Percentiles rank a stretch among this genome's conserved stretches.
These are phyloP conservation scores for Capronia americana DNA, from an alignment of 2,329 filamentous ascomycete species.

Conservation along the genomic window DNA sequence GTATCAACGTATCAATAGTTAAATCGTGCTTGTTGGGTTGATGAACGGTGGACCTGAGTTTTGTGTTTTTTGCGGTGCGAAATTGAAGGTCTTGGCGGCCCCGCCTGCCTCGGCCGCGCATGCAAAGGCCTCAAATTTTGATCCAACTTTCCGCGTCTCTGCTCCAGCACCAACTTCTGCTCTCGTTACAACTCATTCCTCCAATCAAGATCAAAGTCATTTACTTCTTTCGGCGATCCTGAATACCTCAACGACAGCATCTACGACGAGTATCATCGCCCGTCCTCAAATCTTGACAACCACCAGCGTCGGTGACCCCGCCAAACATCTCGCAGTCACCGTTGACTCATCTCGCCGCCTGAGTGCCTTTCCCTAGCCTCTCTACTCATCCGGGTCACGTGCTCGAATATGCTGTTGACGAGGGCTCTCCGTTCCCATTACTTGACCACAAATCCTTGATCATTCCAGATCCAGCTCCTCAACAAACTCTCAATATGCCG, in stretches of 20 bases:
- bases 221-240: conserved; percentile 20
- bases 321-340: background rate
- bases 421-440: background rate
- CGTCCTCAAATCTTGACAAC: background rate
- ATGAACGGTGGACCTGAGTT: background rate
- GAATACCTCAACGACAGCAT: conserved; percentile 22
- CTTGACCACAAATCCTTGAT: conserved; percentile 6
- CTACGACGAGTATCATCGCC: background rate
- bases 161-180: conserved; percentile 6
- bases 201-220: conserved; percentile 26
- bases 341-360: conserved; percentile 3
- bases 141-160: conserved; percentile 28
- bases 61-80: background rate
- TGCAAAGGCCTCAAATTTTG: background rate
- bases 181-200: conserved; percentile 8
- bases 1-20: background rate
- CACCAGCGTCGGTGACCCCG: background rate
- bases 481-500: conserved; percentile 15
- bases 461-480: background rate
- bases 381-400: conserved; percentile 23
- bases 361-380: background rate
- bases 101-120: background rate
- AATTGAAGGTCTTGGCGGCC: conserved; percentile 15
- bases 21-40: background rate
- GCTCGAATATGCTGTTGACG: conserved; percentile 25